These are phyloP conservation scores for Persicaria tinctoria DNA, from an alignment of 148 eudicot species.

Conservation along the genomic window DNA sequence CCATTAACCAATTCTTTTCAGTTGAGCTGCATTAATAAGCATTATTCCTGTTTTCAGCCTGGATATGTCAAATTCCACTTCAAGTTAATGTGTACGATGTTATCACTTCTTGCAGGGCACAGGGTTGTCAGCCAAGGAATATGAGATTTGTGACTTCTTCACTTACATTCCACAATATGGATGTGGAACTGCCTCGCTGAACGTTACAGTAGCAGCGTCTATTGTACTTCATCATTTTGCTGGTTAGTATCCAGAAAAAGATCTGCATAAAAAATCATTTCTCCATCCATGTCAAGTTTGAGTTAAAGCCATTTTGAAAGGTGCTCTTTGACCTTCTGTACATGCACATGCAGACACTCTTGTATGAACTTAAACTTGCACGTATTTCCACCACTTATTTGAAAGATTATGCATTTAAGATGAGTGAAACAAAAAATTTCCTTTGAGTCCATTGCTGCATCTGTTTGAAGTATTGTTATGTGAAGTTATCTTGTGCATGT, in stretches of 20 bases:
- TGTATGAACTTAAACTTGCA: not conserved
- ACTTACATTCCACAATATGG: slow-evolving; percentile 96
- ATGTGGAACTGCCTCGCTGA: slow-evolving; percentile 94
- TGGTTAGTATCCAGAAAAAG: slow-evolving; percentile 31
- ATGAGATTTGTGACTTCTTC: slow-evolving; percentile 90
- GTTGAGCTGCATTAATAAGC: not conserved
- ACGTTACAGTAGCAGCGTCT: slow-evolving; percentile 95
- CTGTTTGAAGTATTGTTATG: not conserved
- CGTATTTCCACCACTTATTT: not conserved
- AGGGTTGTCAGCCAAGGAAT: slow-evolving; percentile 83
- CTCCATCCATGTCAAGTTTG: no score
- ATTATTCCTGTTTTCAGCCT: not conserved
- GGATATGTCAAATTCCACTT: not conserved
- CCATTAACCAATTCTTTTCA: not conserved
- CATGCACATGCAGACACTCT: no score
- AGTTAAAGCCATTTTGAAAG: no score
- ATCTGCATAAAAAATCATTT: not conserved
- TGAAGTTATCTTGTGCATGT: not conserved
- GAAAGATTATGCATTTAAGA: not conserved
- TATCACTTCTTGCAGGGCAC: slow-evolving; percentile 51
- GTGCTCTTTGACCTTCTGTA: no score
- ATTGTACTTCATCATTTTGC: slow-evolving; percentile 91
- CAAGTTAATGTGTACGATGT: not conserved
- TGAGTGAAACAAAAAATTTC: not conserved
- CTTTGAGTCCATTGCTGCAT: not conserved